Evolutionary conservation across 2,329 filamentous ascomycete species (phyloP), one percentile per base, ranked within the genome.

Genomic region (Hymenoscyphus repandus): DNA sequence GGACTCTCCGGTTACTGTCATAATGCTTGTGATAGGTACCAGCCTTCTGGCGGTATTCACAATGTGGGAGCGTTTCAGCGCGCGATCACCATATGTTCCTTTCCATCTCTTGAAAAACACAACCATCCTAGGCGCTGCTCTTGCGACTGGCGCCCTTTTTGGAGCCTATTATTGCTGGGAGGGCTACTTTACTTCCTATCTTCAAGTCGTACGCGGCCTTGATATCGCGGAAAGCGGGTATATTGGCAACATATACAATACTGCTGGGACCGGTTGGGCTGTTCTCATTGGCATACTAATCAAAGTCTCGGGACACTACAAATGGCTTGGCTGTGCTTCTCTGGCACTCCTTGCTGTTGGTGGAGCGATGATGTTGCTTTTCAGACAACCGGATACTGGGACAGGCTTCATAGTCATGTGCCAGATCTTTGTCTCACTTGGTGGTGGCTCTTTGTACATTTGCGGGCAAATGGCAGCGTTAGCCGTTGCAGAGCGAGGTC

Each of bases 381-480:
- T 77, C 67, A 77, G 80, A 18, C 70, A 73, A 51, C 74, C 78
- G 40, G 69, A 74, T 38, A 70, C 69, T 42, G 71, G 73, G 22
- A 69, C 80, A 18, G 69, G 74, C 3, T 77, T 78, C 62, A 70
- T 84, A 13, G 64, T 84, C 62, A 76, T 80, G 66, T 79, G 76
- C 41, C 79, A 85, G 61, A 72, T 84, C 43, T 73, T 83, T 52
- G 75, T 85, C 52, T 76, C 80, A 6, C 72, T 80, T 33, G 77
- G 75, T 3, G 79, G 78, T 3, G 79, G 79, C 11, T 72, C 77
- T 10, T 69, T 83, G 5, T 76, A 79, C 51, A 77, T 84, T 42
- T 74, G 74, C 45, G 73, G 79, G 40, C 77, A 86, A 62, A 74
- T 85, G 60, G 79, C 78, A 9, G 74, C 77, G 46, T 79, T 84